These are phyloP conservation scores for Cicer yamashitae DNA, from an alignment of 306 rosid genomes.

Conservation along the genomic window DNA sequence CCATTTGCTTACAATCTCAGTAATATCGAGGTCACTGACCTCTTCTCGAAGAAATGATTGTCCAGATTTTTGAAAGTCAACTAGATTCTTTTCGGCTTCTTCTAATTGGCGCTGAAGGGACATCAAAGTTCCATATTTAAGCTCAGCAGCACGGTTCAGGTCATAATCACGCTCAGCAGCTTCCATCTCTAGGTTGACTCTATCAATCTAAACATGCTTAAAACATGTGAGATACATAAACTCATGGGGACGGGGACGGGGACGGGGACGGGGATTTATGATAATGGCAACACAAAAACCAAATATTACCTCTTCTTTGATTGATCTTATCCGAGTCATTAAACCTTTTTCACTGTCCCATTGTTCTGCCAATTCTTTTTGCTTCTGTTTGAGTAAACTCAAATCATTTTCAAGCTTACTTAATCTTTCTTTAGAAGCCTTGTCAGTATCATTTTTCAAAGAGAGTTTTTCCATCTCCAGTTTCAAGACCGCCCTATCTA, in stretches of 20 bases:
- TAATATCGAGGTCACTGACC: constrained; percentile 89
- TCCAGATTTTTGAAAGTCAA: constrained; percentile 71
- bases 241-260: neutral
- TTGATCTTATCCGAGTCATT: constrained; percentile 83
- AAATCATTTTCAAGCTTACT: constrained; percentile 84
- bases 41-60: constrained; percentile 83
- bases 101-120: constrained; percentile 79
- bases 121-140: constrained; percentile 84
- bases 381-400: constrained; percentile 78
- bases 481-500: constrained; percentile 84
- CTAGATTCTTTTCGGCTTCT: constrained; percentile 82
- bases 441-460: constrained; percentile 87
- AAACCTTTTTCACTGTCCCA: constrained; percentile 88
- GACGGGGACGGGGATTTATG: neutral
- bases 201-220: constrained; percentile 68
- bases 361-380: constrained; percentile 72
- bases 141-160: constrained; percentile 95
- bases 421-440: constrained; percentile 91
- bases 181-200: constrained; percentile 97
- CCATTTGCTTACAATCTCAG: constrained; percentile 94
- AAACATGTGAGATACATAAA: constrained; percentile 29
- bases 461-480: constrained; percentile 98
- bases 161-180: constrained; percentile 96
- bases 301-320: constrained; percentile 85
- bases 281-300: constrained; percentile 20